Percentiles rank a stretch among this genome's conserved stretches.
phyloP scores from a whole-genome alignment of 2,329 filamentous ascomycete species.

The Aspergillus ustus region DNA sequence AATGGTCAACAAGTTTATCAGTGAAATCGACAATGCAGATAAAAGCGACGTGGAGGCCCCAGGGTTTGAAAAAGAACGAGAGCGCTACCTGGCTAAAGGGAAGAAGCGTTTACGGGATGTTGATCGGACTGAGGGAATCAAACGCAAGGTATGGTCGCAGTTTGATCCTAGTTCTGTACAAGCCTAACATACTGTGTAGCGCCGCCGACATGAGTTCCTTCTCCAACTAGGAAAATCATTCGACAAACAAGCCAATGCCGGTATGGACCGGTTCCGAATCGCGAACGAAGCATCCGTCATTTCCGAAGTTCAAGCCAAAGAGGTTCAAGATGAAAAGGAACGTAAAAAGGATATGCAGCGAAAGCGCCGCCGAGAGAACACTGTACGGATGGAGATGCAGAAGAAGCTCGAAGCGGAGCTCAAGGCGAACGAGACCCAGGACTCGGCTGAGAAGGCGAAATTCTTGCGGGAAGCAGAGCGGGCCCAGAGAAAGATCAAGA shows the following conservation, averaged over 20 bases:
- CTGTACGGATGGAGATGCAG: conserved; percentile 82
- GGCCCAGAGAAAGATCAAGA: conserved; percentile 88
- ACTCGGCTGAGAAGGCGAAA: conserved; percentile 80
- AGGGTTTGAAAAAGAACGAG: conserved; percentile 56
- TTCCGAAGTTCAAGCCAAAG: conserved; percentile 84
- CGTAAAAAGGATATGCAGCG: conserved; percentile 99
- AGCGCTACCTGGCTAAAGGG: conserved; percentile 58
- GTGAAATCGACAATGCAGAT: conserved; percentile 60
- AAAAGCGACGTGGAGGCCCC: conserved; percentile 62
- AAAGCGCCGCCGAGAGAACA: conserved; percentile 92
- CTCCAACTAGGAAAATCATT: conserved; percentile 64
- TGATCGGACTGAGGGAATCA: conserved; percentile 64
- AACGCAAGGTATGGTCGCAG: conserved; percentile 63
- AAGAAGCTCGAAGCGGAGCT: conserved; percentile 81
- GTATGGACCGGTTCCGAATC: conserved; percentile 76
- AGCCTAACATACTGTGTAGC: conserved; percentile 49
- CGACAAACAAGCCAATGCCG: conserved; percentile 68
- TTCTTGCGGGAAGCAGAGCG: conserved; percentile 85
- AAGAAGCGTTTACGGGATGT: conserved; percentile 73
- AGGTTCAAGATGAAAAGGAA: conserved; percentile 93
- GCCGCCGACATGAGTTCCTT: conserved; percentile 62
- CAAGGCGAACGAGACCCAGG: conserved; percentile 75
- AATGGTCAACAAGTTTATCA: conserved; percentile 70
- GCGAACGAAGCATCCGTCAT: conserved; percentile 80
- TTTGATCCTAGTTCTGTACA: background rate